These are phyloP conservation scores for Adenanthera pavonina DNA, from an alignment of 306 rosid genomes.

Conservation along the genomic window DNA sequence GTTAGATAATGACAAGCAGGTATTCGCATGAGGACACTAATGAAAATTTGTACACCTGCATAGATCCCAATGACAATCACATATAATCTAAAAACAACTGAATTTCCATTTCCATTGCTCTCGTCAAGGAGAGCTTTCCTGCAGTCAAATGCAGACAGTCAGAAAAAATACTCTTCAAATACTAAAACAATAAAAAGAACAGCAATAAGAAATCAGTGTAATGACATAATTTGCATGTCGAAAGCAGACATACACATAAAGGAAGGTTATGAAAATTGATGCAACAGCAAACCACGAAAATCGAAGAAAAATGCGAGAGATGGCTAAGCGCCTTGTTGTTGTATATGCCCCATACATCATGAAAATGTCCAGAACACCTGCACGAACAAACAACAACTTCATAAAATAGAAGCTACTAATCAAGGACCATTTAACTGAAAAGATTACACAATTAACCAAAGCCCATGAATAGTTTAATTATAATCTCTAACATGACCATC, in stretches of 20 bases:
- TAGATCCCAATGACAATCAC: slow-evolving; percentile 74
- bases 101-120: slow-evolving; percentile 55
- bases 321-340: slow-evolving; percentile 73
- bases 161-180: slow-evolving; percentile 18
- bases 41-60: slow-evolving; percentile 83
- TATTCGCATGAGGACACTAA: slow-evolving; percentile 86
- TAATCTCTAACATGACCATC: neutral
- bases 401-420: slow-evolving; percentile 8
- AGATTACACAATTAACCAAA: neutral
- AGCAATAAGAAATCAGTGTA: slow-evolving; percentile 8
- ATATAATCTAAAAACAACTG: slow-evolving; percentile 63
- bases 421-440: neutral
- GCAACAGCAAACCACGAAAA: slow-evolving; percentile 81
- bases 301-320: slow-evolving; percentile 85
- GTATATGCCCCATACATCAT: slow-evolving; percentile 99
- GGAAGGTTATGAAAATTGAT: slow-evolving; percentile 73
- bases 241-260: slow-evolving; percentile 71
- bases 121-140: slow-evolving; percentile 91
- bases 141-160: slow-evolving; percentile 43
- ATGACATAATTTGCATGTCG: slow-evolving; percentile 1
- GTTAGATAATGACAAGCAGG: slow-evolving; percentile 83
- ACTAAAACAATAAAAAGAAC: slow-evolving; percentile 8
- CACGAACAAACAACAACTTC: slow-evolving; percentile 29
- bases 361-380: slow-evolving; percentile 87
- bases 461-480: neutral